phyloP scores from a whole-genome alignment of 208 protist species.

The Leishmania mexicana region DNA sequence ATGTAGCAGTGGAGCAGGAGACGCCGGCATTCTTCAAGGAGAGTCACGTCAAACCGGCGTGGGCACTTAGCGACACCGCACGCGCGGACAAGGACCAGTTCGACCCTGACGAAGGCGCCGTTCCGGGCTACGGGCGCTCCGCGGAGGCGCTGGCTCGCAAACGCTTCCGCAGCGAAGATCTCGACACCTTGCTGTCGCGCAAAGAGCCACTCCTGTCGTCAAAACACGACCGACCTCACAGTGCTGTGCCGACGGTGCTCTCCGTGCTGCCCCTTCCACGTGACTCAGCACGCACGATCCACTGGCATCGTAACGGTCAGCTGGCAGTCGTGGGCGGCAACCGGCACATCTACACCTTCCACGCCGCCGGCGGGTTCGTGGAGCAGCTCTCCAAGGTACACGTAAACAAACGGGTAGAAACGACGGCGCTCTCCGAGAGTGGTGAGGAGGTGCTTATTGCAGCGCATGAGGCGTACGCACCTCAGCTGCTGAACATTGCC shows the following conservation, averaged over 20 bases:
- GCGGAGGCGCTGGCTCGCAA: constrained; percentile 38
- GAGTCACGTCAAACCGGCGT: constrained; percentile 48
- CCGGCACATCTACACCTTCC: constrained; percentile 82
- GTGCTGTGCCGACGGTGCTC: constrained; percentile 54
- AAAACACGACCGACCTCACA: constrained; percentile 40
- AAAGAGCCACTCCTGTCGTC: constrained; percentile 78
- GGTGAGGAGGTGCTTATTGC: constrained; percentile 79
- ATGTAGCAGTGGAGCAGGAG: constrained; percentile 28
- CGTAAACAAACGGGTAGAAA: constrained; percentile 43
- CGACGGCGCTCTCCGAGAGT: constrained; percentile 57
- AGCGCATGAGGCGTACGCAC: constrained; percentile 60
- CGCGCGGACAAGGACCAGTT: constrained; percentile 19
- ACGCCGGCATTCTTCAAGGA: constrained; percentile 50
- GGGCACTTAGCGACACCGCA: constrained; percentile 51
- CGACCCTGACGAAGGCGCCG: not conserved
- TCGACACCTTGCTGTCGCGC: constrained; percentile 74
- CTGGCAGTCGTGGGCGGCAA: constrained; percentile 77
- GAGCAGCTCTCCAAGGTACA: constrained; percentile 79
- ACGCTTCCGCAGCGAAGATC: constrained; percentile 75
- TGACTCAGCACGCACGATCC: constrained; percentile 66
- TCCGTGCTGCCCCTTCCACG: constrained; percentile 73
- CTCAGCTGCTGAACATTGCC: constrained; percentile 56
- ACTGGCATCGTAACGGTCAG: constrained; percentile 88
- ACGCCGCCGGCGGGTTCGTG: constrained; percentile 80
- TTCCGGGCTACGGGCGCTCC: constrained; percentile 9